Evolutionary conservation across 331 rosid genomes (phyloP), one percentile per base, ranked within the genome.

Genomic region (Malus hybrid): DNA sequence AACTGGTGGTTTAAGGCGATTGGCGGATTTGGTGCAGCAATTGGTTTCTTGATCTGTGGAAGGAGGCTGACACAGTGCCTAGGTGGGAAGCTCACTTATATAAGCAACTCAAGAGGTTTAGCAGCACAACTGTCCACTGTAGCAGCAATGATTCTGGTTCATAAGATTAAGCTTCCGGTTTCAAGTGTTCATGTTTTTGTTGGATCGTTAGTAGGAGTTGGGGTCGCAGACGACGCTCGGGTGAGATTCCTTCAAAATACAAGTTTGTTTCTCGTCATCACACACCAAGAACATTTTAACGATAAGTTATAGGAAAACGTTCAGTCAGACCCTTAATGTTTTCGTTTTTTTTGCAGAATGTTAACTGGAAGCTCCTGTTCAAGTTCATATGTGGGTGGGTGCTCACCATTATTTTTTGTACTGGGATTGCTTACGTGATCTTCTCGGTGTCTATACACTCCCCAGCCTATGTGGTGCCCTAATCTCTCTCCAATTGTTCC

Each of bases 151-250:
- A 69, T 80, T 32, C 24, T 63, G 24, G 72, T 80, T 15, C 56
- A 61, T 52, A 60, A 16, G 60, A 48, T 69, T 48, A 74, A 69
- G 61, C 76, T 80, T 50, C 80, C 83, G 2, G 80, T 80, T 18
- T 69, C 83, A 75, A 80, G 76, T 18, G 78, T 80, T 69, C 76
- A 80, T 27, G 76, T 66, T 52, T 80, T 80, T 75, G 83, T 80
- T 52, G 83, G 80, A 28, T 80, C 76, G 31, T 69, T 80, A 24
- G 67, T 80, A 18, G 83, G 83, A 68, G 52, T 61, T 39, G 83
- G 83, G 48, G 67, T 61, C 8, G 76, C 79, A 48, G 83, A 80
- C 57, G 83, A 80, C 15, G 79, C 83, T 22, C 28, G 74, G 70
- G 79, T 80, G 24, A 80, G 79, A 56, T 76, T 72, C 3, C 48